Conservation (phyloP, 169 alveolate species). For the Plasmodium vinckei region DNA sequence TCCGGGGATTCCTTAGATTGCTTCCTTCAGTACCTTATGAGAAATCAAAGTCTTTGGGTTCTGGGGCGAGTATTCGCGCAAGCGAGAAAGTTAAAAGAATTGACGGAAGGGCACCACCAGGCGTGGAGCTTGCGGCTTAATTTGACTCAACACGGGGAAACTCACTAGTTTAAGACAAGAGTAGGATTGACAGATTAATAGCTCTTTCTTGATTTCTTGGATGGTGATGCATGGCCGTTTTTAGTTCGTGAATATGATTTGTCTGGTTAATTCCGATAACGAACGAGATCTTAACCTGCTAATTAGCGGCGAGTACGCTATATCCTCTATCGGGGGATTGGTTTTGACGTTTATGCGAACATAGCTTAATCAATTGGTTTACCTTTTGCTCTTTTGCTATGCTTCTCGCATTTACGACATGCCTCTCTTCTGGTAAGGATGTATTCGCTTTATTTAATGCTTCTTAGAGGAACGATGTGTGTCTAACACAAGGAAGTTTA, state of each 20-base stretch:
- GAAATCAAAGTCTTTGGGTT: constrained; percentile 94
- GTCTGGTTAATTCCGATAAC: constrained; percentile 89
- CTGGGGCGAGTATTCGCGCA: constrained; percentile 97
- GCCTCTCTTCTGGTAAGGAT: constrained; percentile 16
- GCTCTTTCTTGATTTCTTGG: constrained; percentile 92
- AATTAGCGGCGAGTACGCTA: constrained; percentile 83
- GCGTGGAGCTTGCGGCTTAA: constrained; percentile 95
- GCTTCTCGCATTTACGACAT: background rate
- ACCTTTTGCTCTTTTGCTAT: constrained; percentile 19
- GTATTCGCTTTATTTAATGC: constrained; percentile 64
- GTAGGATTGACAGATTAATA: constrained; percentile 92
- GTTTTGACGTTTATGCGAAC: background rate
- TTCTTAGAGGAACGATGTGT: constrained; percentile 93
- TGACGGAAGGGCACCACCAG: constrained; percentile 96
- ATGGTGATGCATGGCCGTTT: constrained; percentile 95
- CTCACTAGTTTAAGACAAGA: constrained; percentile 93
- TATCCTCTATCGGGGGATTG: background rate
- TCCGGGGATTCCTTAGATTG: constrained; percentile 80
- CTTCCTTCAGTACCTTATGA: constrained; percentile 91
- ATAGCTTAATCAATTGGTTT: constrained; percentile 4
- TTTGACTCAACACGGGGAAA: constrained; percentile 94
- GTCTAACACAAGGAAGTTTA: constrained; percentile 91
- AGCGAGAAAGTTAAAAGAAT: constrained; percentile 95
- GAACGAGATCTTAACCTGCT: constrained; percentile 96
- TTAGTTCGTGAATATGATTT: constrained; percentile 88